Base-by-base conservation (phyloP, 306 rosid species). In the Malus orientalis region DNA sequence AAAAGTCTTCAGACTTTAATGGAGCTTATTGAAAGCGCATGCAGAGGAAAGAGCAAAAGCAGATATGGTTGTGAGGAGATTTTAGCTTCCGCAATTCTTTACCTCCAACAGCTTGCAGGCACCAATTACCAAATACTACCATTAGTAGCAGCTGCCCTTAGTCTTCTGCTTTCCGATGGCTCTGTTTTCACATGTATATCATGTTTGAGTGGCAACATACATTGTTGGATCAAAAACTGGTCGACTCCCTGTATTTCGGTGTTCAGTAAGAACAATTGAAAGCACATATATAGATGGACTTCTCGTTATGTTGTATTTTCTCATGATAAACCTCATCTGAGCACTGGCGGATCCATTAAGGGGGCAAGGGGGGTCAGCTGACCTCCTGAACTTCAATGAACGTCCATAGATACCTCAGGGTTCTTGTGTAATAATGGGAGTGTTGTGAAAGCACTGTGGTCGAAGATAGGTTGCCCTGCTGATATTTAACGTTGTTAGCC, bases 91-190 rank as follows among this genome's bases (percentile, higher is more conserved):
- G 81, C 84, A 62, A 90, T 94, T 76, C 83, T 90, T 81, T 84
- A 84, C 77, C 89, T 95, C 55, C 96, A 95, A 67, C 88, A 75
- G 82, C 88, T 71, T 68, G 88, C 84, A 69, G 85, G 87, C 67
- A 66, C 76, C 71, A 77, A 84, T 75, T 80, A 67, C 54, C 71
- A 74, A 69, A 69, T 83, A 81, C 87, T 90, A 73, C 93, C 96
- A 2, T 84, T 92, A 74, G 92, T 87, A 67, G 80, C 88, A 73
- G 85, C 95, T 71, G 93, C 98, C 73, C 92, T 90, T 32, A 84
- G 90, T 83, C 87, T 95, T 75, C 88, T 93, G 76, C 85, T 84
- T 74, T 81, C 66, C 27, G 73, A 71, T 71, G 63, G 80, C 77
- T 82, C 86, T 69, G 76, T 27, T 71, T 71, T 69, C 82, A 36